A percentile compares a stretch with the other conserved stretches of the same genome.
phyloP scores from a whole-genome alignment of 345 rosid genomes.

The Gossypium sturtianum region DNA sequence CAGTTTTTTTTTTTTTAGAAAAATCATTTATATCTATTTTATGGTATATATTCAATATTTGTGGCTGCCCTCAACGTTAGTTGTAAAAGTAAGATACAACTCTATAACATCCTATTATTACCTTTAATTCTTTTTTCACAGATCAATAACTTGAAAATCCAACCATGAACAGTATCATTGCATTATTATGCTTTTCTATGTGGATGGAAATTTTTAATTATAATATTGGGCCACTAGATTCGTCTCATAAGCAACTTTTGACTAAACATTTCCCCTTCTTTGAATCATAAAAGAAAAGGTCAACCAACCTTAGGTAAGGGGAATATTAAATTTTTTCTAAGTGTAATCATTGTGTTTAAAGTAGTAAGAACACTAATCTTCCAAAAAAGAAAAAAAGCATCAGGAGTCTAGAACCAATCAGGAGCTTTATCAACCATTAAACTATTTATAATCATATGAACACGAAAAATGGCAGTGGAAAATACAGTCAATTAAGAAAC shows the following conservation, averaged over 20 bases:
- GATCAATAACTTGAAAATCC: slow-evolving; percentile 8
- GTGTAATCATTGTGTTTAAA: slow-evolving; percentile 14
- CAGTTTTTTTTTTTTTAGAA: not conserved
- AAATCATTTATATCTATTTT: too few relatives aligned
- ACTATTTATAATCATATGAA: not conserved
- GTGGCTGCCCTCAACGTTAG: too few relatives aligned
- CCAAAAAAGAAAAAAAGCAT: slow-evolving; percentile 1
- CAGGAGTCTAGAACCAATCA: slow-evolving; percentile 11
- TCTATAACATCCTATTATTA: not conserved
- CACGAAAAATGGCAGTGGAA: not conserved
- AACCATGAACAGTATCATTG: slow-evolving; percentile 10
- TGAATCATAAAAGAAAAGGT: not conserved
- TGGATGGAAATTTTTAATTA: slow-evolving; percentile 8
- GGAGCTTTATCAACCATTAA: not conserved
- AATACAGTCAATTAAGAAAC: not conserved
- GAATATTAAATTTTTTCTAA: not conserved
- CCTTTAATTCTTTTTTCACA: not conserved
- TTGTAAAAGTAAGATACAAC: too few relatives aligned
- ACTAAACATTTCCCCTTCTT: slow-evolving; percentile 11
- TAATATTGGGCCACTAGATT: slow-evolving; percentile 13
- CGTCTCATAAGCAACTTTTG: slow-evolving; percentile 16
- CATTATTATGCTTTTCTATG: slow-evolving; percentile 5
- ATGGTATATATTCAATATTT: too few relatives aligned
- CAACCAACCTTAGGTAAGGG: slow-evolving; percentile 4
- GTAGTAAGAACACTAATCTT: slow-evolving; percentile 10